Conservation (phyloP, 225 moss, liverwort and hornwort genomes). For the Anthoceros angustus region DNA sequence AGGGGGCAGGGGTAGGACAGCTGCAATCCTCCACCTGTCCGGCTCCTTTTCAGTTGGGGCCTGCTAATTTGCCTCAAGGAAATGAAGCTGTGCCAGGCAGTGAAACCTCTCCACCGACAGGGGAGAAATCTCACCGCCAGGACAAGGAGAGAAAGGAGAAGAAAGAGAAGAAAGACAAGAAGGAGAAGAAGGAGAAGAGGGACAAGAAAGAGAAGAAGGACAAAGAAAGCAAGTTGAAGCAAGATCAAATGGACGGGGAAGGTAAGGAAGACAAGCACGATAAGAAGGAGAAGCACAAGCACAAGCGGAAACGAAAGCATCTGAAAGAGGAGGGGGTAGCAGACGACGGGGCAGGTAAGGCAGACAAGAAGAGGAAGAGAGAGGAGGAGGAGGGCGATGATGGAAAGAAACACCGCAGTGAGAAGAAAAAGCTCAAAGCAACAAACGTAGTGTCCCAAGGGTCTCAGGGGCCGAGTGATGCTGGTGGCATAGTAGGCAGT, state of each 20-base stretch:
- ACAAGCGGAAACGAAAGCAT: background rate
- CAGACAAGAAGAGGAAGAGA: slow-evolving; percentile 50
- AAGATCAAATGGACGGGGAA: slow-evolving; percentile 50
- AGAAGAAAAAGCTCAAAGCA: slow-evolving; percentile 43
- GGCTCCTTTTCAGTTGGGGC: too few relatives aligned
- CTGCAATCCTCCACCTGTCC: too few relatives aligned
- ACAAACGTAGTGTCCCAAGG: too few relatives aligned
- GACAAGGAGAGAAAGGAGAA: slow-evolving; percentile 35
- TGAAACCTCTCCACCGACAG: slow-evolving; percentile 12
- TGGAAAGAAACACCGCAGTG: slow-evolving; percentile 67
- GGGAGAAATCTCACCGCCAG: slow-evolving; percentile 22
- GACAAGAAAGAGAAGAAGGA: slow-evolving; percentile 23
- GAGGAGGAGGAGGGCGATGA: slow-evolving; percentile 72
- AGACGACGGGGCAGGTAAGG: slow-evolving; percentile 39
- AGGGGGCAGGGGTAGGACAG: too few relatives aligned
- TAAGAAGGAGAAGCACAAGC: slow-evolving; percentile 23
- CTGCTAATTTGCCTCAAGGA: background rate
- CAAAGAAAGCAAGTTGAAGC: background rate
- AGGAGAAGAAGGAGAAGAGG: slow-evolving; percentile 20
- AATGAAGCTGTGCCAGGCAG: background rate
- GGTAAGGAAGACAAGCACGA: slow-evolving; percentile 38
- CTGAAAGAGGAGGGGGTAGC: slow-evolving; percentile 12
- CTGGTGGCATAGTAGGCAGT: too few relatives aligned
- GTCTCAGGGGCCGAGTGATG: too few relatives aligned
- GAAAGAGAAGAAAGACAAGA: slow-evolving; percentile 17